phyloP scores from a whole-genome alignment of 1,284 basidiomycete species.

The Apiotrichum domesticum region DNA sequence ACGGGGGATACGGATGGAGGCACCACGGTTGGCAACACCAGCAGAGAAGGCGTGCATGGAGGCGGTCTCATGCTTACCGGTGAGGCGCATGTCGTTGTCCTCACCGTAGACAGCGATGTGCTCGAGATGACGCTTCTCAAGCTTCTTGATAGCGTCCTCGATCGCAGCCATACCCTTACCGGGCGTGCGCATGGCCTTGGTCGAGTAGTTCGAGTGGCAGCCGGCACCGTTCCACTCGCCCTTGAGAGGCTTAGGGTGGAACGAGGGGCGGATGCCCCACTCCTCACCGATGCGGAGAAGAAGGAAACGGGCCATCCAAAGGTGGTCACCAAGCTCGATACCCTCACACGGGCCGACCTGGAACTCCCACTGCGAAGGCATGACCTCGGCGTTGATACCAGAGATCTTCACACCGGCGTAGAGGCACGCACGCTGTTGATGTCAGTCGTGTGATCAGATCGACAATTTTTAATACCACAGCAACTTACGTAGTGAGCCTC shows the following conservation, averaged over 20 bases:
- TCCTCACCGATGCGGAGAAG: constrained; percentile 91
- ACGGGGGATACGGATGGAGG: constrained; percentile 63
- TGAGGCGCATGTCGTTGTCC: constrained; percentile 90
- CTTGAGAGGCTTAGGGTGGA: constrained; percentile 97
- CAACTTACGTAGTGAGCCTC: constrained; percentile 82
- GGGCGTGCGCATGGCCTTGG: constrained; percentile 81
- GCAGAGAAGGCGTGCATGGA: constrained; percentile 89
- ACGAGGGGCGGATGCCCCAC: constrained; percentile 87
- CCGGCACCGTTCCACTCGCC: constrained; percentile 99
- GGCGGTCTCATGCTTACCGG: constrained; percentile 89
- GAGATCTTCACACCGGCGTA: constrained; percentile 97
- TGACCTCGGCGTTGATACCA: constrained; percentile 99
- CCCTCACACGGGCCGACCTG: constrained; percentile 98
- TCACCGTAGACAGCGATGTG: constrained; percentile 97
- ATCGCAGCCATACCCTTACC: constrained; percentile 87
- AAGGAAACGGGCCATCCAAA: constrained; percentile 94
- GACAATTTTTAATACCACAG: neutral
- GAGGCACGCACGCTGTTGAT: constrained; percentile 59
- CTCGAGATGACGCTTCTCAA: constrained; percentile 73
- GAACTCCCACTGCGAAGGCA: constrained; percentile 99
- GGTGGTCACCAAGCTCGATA: constrained; percentile 97
- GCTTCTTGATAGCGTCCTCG: constrained; percentile 87
- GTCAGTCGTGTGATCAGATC: constrained; percentile 7
- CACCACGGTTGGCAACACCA: constrained; percentile 96
- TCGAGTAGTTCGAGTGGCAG: constrained; percentile 91